These are phyloP conservation scores for Leccinum subatratum DNA, from an alignment of 1,284 basidiomycete species.

Conservation along the genomic window DNA sequence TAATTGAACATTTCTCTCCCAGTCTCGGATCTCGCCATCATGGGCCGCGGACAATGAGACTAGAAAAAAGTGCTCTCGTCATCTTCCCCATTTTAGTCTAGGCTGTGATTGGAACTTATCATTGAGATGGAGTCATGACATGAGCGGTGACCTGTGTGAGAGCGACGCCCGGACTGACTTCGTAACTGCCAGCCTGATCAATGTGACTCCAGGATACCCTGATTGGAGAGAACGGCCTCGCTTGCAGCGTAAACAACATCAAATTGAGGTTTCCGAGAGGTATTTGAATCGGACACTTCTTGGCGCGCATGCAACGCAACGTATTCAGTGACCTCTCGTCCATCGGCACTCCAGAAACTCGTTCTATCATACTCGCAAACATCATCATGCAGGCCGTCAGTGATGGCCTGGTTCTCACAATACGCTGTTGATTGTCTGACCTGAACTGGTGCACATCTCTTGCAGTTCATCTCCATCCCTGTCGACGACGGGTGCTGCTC, in stretches of 20 bases:
- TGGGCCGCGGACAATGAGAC: neutral
- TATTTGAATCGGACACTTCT: conserved; percentile 9
- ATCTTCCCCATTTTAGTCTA: neutral
- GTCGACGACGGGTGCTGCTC: conserved; percentile 27
- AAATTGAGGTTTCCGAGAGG: neutral
- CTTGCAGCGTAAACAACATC: neutral
- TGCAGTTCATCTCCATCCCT: conserved; percentile 20
- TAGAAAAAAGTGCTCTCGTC: neutral
- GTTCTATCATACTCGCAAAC: conserved; percentile 1
- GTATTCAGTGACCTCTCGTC: neutral
- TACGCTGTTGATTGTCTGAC: neutral
- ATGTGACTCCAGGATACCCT: neutral
- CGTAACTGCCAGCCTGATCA: neutral
- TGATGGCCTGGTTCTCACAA: neutral
- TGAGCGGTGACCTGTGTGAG: neutral
- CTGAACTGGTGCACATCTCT: neutral
- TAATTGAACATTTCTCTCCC: neutral
- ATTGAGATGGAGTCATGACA: neutral
- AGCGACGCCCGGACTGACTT: neutral
- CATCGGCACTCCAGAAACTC: neutral
- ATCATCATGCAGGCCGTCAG: conserved; percentile 25
- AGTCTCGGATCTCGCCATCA: neutral
- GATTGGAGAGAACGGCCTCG: neutral
- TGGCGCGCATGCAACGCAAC: neutral
- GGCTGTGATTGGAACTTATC: neutral